These are phyloP conservation scores for Ramichloridium luteum DNA, from an alignment of 2,329 filamentous ascomycete genomes.

Conservation along the genomic window DNA sequence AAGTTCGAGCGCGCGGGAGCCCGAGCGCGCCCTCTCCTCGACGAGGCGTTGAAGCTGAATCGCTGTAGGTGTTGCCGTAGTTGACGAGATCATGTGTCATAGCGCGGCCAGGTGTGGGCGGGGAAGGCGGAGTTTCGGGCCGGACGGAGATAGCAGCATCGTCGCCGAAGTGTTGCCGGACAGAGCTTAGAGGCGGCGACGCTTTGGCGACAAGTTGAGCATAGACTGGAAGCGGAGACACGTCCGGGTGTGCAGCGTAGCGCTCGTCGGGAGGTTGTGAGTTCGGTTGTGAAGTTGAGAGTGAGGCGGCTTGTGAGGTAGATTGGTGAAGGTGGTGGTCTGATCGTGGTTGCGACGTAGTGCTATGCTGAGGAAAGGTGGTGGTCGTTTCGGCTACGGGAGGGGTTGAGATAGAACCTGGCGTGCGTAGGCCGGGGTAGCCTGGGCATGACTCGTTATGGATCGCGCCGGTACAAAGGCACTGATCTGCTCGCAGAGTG, in stretches of 20 bases:
- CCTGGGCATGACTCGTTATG: slow-evolving; percentile 9
- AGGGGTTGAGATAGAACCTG: no score
- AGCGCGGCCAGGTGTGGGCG: no score
- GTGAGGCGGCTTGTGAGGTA: slow-evolving; percentile 5
- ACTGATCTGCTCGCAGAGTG: slow-evolving; percentile 8
- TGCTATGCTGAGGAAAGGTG: not conserved
- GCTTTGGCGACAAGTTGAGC: not conserved
- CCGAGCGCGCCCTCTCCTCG: no score
- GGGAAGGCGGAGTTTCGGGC: no score
- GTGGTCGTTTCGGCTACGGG: not conserved
- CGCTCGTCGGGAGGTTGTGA: not conserved
- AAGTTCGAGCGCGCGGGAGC: no score
- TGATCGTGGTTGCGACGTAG: no score
- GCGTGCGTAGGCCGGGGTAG: slow-evolving; percentile 11
- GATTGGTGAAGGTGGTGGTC: not conserved
- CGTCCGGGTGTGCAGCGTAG: not conserved
- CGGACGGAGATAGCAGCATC: not conserved
- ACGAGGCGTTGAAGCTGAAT: no score
- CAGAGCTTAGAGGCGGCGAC: not conserved
- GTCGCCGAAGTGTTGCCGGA: not conserved
- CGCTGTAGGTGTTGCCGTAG: no score
- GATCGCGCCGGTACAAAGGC: slow-evolving; percentile 13
- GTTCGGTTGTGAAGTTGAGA: slow-evolving; percentile 4
- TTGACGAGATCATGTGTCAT: no score
- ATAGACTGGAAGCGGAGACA: not conserved